Evolutionary conservation across 2,329 filamentous ascomycete species (phyloP), one percentile per base, ranked within the genome.

Genomic region (Boeremia lycopersici): DNA sequence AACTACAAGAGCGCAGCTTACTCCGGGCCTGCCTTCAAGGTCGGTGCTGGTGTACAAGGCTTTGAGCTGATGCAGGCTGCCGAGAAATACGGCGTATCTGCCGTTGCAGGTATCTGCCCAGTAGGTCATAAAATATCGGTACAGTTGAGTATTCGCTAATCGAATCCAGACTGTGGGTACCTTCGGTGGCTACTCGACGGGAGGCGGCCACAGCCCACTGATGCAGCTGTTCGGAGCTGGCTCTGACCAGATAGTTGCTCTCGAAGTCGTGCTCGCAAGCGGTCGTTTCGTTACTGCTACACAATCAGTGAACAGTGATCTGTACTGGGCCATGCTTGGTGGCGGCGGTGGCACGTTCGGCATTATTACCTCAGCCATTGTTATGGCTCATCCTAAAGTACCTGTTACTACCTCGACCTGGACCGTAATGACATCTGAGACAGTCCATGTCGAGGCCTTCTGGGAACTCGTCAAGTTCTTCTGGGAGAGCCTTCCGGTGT

Each of bases 151-250:
- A 8, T 19, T 6, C 28, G 15, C 45, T 59, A 28, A 59, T 28
- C 9, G 9, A 4, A 7, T n/a, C 4, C 25, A 59, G 29, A 81
- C 77, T 1, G 81, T 86, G 9, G 83, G 83, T n/a, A 71, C 82
- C 59, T 75, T 52, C n/a, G 71, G 71, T 35, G 70, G 76, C 10
- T 78, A 73, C 59, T 64, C 70, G 19, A 62, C 67, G 2, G 82
- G 81, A 2, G 84, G 82, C 25, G 84, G 84, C 0, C 82, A 86
- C 67, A 80, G 77, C 11, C 82, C 82, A 2, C 62, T 86, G 30
- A 79, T 79, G 42, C 76, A 76, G 48, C 65, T 79, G 33, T 81
- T 79, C 56, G 72, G 72, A 26, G 56, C 72, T n/a, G 70, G 65
- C 1, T 52, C 69, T 8, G 70, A 78, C 45, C 74, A 73, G 35